These are phyloP conservation scores for Pseudocercospora macadamiae DNA, from an alignment of 2,329 filamentous ascomycete genomes.

Conservation along the genomic window DNA sequence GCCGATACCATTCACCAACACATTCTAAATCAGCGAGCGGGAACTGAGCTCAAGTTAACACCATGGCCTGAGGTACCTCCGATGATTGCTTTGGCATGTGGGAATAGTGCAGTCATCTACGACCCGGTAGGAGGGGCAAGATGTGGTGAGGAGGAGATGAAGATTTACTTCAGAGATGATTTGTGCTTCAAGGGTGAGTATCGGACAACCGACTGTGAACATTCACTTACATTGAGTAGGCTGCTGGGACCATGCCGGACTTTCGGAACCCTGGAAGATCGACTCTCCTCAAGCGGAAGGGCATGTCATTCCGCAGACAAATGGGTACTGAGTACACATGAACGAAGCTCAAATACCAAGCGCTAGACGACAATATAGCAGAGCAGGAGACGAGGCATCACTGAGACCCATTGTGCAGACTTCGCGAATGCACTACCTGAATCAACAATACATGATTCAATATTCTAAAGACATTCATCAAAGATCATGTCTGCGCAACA, in stretches of 20 bases:
- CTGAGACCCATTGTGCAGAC: background rate
- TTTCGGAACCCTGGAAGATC: slow-evolving; percentile 9
- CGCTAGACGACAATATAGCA: too few relatives aligned
- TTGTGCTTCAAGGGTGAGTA: slow-evolving; percentile 16
- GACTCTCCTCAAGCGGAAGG: background rate
- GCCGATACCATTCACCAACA: slow-evolving; percentile 69
- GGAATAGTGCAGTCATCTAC: slow-evolving; percentile 21
- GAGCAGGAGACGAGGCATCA: background rate
- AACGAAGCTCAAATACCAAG: too few relatives aligned
- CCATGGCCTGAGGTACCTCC: slow-evolving; percentile 17
- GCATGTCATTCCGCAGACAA: background rate
- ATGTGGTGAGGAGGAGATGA: slow-evolving; percentile 18
- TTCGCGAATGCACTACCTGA: too few relatives aligned
- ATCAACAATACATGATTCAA: too few relatives aligned
- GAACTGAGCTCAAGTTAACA: slow-evolving; percentile 5
- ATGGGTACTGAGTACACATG: background rate
- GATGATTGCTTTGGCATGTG: slow-evolving; percentile 21
- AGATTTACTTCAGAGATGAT: slow-evolving; percentile 20
- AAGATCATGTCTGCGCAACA: background rate
- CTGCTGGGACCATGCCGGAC: slow-evolving; percentile 20
- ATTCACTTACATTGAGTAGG: background rate
- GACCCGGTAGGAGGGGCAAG: slow-evolving; percentile 11
- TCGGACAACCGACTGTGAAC: background rate
- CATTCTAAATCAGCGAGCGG: slow-evolving; percentile 51
- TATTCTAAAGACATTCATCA: too few relatives aligned